A percentile compares a stretch with the other conserved stretches of the same genome.
Conservation (phyloP, 768 basidiomycete species). For the Tylopilus felleus region DNA sequence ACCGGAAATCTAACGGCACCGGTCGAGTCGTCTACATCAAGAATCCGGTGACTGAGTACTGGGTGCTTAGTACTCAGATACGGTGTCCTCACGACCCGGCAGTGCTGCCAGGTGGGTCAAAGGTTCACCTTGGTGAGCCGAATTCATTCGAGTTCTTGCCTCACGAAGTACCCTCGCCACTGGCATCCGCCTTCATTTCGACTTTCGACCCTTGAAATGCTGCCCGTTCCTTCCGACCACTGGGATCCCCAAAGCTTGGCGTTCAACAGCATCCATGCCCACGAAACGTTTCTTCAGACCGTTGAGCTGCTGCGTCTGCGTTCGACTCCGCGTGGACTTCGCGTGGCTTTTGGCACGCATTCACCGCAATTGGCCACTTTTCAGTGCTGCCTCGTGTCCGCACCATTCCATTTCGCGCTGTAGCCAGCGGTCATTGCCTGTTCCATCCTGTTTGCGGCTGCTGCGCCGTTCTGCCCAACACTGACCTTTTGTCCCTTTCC, state of each 20-base stretch:
- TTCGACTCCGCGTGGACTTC: background rate
- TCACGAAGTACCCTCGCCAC: background rate
- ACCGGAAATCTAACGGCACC: background rate
- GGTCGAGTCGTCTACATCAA: too few species aligned
- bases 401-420: slow-evolving; percentile 19
- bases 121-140: background rate
- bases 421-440: slow-evolving; percentile 14
- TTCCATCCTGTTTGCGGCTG: slow-evolving; percentile 26
- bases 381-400: slow-evolving; percentile 30
- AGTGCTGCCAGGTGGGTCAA: too few species aligned
- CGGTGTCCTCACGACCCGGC: too few species aligned
- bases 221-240: too few species aligned
- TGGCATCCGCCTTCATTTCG: background rate
- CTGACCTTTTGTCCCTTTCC: background rate
- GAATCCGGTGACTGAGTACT: too few species aligned
- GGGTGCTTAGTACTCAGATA: too few species aligned
- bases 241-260: background rate
- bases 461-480: slow-evolving; percentile 13
- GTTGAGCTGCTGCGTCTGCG: background rate
- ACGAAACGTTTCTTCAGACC: background rate
- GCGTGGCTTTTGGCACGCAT: slow-evolving; percentile 18
- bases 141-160: background rate
- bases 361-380: slow-evolving; percentile 22
- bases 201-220: too few species aligned
- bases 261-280: background rate